Conservation (phyloP, 345 rosid species). For the Eucalyptus tenuipes region DNA sequence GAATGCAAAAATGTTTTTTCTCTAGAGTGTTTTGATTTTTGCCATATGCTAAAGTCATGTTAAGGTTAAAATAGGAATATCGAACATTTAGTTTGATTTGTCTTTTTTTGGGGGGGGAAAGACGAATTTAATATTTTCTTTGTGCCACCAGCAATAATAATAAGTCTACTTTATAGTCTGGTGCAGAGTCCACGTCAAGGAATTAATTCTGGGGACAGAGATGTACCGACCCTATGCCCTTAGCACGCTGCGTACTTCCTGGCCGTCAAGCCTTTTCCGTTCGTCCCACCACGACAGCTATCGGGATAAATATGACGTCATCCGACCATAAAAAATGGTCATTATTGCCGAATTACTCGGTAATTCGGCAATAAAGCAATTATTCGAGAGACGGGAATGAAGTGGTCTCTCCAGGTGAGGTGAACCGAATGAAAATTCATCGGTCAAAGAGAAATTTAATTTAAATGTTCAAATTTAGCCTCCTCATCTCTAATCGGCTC, state of each 20-base stretch:
- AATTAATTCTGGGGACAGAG: not conserved
- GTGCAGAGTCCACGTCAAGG: not conserved
- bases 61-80: not conserved
- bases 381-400: not conserved
- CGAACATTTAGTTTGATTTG: not conserved
- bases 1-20: not conserved
- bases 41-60: not conserved
- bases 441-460: not conserved
- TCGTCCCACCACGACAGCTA: not conserved
- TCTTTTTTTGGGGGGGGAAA: not conserved
- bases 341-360: not conserved
- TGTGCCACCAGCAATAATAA: not conserved
- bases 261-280: not conserved
- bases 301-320: not conserved
- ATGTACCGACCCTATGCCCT: not conserved
- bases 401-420: not conserved
- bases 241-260: not conserved
- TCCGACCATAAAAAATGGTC: not conserved
- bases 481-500: not conserved
- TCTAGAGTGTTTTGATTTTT: not conserved
- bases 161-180: not conserved
- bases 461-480: not conserved
- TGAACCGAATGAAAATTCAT: not conserved
- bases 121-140: not conserved
- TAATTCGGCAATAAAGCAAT: not conserved